Conservation (phyloP, 2,329 filamentous ascomycete genomes). For the Aspergillus caelatus region DNA sequence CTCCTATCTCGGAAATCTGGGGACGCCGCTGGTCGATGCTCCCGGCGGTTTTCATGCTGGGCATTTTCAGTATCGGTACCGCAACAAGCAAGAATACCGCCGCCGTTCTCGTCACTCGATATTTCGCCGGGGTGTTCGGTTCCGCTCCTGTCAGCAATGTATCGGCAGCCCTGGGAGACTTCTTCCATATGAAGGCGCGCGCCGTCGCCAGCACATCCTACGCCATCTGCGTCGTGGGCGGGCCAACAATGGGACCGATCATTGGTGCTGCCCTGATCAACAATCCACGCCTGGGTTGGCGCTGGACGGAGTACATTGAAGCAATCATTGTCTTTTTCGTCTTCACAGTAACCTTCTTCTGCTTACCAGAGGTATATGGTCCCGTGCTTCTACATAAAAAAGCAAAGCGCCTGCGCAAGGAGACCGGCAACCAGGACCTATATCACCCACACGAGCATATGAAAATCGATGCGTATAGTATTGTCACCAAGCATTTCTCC, state of each 20-base stretch:
- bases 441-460: slow-evolving; percentile 51
- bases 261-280: slow-evolving; percentile 44
- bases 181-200: slow-evolving; percentile 42
- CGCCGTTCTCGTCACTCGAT: slow-evolving; percentile 45
- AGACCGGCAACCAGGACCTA: slow-evolving; percentile 43
- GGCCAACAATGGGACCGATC: slow-evolving; percentile 47
- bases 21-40: slow-evolving; percentile 50
- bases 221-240: slow-evolving; percentile 44
- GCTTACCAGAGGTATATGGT: slow-evolving; percentile 44
- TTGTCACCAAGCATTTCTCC: slow-evolving; percentile 48
- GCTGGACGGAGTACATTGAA: slow-evolving; percentile 45
- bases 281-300: slow-evolving; percentile 27
- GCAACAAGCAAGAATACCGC: slow-evolving; percentile 43
- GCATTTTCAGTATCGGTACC: slow-evolving; percentile 51
- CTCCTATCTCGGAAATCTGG: slow-evolving; percentile 49
- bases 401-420: slow-evolving; percentile 41
- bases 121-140: slow-evolving; percentile 51
- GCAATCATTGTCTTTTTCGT: slow-evolving; percentile 43
- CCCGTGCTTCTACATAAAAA: slow-evolving; percentile 45
- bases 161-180: slow-evolving; percentile 48
- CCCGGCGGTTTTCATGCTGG: slow-evolving; percentile 46
- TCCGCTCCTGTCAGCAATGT: slow-evolving; percentile 49
- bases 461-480: slow-evolving; percentile 43
- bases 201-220: slow-evolving; percentile 45
- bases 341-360: slow-evolving; percentile 27